phyloP scores from a whole-genome alignment of 2,329 filamentous ascomycete species.

The Rosellinia necatrix region DNA sequence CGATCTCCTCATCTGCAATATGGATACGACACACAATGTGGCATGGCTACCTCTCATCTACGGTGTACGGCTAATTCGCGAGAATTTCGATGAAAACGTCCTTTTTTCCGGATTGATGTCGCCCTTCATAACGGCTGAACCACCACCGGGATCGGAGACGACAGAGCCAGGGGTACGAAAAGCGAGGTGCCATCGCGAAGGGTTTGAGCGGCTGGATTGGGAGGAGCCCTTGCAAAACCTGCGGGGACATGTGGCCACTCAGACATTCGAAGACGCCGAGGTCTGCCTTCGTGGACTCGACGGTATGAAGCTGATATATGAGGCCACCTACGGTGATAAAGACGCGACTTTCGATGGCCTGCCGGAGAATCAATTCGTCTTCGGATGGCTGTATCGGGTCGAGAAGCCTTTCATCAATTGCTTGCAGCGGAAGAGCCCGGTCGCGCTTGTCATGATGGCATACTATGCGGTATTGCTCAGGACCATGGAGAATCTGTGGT shows the following conservation, averaged over 20 bases:
- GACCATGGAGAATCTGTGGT: conserved; percentile 3
- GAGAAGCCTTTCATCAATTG: neutral
- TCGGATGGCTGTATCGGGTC: conserved; percentile 6
- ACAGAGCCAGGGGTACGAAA: neutral
- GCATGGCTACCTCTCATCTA: conserved; percentile 8
- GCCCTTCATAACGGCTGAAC: neutral
- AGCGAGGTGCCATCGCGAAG: conserved; percentile 7
- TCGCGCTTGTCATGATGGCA: conserved; percentile 1
- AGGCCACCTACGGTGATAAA: conserved; percentile 1
- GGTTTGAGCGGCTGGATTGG: neutral
- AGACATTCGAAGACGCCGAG: neutral
- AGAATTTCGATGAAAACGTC: conserved; percentile 6
- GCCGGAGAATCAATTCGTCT: conserved; percentile 4
- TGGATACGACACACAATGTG: neutral
- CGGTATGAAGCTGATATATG: neutral
- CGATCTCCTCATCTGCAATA: conserved; percentile 12
- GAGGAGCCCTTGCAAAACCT: neutral
- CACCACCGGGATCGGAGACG: neutral
- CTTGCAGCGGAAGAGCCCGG: neutral
- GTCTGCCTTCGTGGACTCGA: conserved; percentile 3
- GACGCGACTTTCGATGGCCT: neutral
- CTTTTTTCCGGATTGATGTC: conserved; percentile 10
- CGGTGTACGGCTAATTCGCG: conserved; percentile 8
- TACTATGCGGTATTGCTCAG: conserved; percentile 9
- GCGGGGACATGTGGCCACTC: neutral